A percentile compares a stretch with the other conserved stretches of the same genome.
phyloP scores from a whole-genome alignment of 1,139 yeast species.

The Yamadazyma pseudoaaseri region DNA sequence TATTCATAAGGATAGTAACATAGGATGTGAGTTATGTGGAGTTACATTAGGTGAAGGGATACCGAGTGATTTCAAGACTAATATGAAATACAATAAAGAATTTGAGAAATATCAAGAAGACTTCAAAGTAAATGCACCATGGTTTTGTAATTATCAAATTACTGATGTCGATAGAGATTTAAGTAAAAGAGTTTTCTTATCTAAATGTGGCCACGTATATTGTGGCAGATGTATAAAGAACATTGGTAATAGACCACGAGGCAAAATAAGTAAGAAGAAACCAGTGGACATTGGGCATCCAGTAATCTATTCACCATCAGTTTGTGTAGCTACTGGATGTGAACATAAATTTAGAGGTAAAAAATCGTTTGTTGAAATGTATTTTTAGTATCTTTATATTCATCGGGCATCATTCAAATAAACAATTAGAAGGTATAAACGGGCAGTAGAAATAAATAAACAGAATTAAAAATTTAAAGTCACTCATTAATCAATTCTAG shows the following conservation, averaged over 20 bases:
- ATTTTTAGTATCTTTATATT: conserved; percentile 15
- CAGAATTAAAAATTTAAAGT: too few species aligned
- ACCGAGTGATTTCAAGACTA: conserved; percentile 47
- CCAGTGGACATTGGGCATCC: conserved; percentile 43
- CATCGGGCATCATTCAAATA: background rate
- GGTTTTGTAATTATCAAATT: conserved; percentile 52
- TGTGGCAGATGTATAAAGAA: conserved; percentile 82
- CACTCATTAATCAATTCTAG: conserved; percentile 48
- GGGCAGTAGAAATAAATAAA: background rate
- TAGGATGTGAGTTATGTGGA: conserved; percentile 72
- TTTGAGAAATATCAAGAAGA: conserved; percentile 26
- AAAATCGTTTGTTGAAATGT: conserved; percentile 38
- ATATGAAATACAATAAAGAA: conserved; percentile 26
- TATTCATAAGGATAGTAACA: conserved; percentile 25
- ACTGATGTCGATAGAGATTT: conserved; percentile 58
- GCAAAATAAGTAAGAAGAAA: conserved; percentile 16
- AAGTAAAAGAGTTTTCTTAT: conserved; percentile 65
- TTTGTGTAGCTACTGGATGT: conserved; percentile 47
- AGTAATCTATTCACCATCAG: conserved; percentile 44
- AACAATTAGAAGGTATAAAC: background rate
- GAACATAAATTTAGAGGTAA: conserved; percentile 31
- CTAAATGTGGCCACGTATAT: conserved; percentile 81
- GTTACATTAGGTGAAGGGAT: conserved; percentile 70
- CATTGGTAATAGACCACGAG: conserved; percentile 41
- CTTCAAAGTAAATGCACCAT: conserved; percentile 56